Percentiles rank a stretch among this genome's conserved stretches.
These are phyloP conservation scores for Prasinococcaceae sp. DNA, from an alignment of 139 green algal genomes.

Conservation along the genomic window DNA sequence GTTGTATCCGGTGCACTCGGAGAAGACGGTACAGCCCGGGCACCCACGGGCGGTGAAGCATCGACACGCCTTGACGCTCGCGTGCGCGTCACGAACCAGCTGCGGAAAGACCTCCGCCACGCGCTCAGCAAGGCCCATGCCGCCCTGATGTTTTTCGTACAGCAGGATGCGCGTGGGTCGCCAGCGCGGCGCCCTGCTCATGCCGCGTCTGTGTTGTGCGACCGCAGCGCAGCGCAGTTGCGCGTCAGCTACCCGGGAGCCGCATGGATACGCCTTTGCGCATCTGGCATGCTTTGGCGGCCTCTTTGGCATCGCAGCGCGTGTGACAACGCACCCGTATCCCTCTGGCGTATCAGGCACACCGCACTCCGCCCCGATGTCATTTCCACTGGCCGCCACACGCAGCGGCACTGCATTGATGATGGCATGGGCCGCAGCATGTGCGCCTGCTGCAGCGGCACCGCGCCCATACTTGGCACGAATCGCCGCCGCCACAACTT, in stretches of 20 bases:
- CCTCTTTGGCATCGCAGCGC: not conserved
- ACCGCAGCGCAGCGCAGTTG: not conserved
- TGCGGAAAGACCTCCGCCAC: no score
- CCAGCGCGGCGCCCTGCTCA: constrained; percentile 49
- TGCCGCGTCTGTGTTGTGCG: constrained; percentile 33
- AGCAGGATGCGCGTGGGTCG: constrained; percentile 72
- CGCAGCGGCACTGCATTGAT: no score
- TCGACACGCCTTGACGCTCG: no score
- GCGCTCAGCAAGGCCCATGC: constrained; percentile 60
- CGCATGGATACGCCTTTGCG: not conserved
- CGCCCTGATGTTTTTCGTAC: constrained; percentile 76
- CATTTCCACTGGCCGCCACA: no score
- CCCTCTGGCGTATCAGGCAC: not conserved
- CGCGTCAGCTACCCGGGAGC: not conserved
- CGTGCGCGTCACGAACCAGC: no score
- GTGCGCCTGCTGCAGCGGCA: no score
- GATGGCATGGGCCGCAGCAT: no score
- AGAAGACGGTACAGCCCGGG: no score
- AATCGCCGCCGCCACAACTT: no score
- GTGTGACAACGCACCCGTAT: not conserved
- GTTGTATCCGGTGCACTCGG: constrained; percentile 77
- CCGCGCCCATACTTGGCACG: no score
- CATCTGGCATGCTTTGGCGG: not conserved
- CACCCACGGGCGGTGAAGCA: no score
- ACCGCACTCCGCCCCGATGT: no score